These are phyloP conservation scores for Mangifera indica DNA, from an alignment of 345 rosid species.

Conservation along the genomic window DNA sequence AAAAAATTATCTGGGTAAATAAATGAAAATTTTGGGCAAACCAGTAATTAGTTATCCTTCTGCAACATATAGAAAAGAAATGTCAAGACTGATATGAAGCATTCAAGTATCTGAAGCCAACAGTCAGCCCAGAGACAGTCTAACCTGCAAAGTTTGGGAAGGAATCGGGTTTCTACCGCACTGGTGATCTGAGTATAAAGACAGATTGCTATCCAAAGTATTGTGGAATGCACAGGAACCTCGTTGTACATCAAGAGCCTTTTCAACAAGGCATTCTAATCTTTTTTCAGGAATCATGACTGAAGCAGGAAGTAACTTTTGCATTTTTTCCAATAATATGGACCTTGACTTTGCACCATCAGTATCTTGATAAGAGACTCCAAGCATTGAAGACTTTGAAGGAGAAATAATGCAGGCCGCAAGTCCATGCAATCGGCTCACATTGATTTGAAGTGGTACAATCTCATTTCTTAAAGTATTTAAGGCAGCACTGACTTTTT, in stretches of 20 bases:
- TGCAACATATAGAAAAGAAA: not conserved
- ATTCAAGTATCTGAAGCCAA: no score
- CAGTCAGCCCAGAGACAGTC: slow-evolving; percentile 26
- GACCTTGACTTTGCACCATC: slow-evolving; percentile 42
- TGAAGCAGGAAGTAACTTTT: slow-evolving; percentile 62
- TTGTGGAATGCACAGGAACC: slow-evolving; percentile 68
- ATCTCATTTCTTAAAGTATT: slow-evolving; percentile 59
- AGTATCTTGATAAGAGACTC: slow-evolving; percentile 28
- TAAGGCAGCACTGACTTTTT: slow-evolving; percentile 48
- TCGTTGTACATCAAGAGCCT: slow-evolving; percentile 55
- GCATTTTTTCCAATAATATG: slow-evolving; percentile 52
- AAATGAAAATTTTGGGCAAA: not conserved
- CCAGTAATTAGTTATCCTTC: not conserved
- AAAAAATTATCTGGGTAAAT: no score
- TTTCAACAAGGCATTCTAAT: slow-evolving; percentile 73
- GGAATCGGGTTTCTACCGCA: slow-evolving; percentile 70
- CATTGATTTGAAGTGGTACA: slow-evolving; percentile 53
- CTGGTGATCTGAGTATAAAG: slow-evolving; percentile 62
- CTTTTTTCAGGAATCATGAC: slow-evolving; percentile 63
- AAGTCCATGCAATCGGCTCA: slow-evolving; percentile 51
- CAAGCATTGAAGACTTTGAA: slow-evolving; percentile 22
- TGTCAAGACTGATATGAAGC: not conserved
- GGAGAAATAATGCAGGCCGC: slow-evolving; percentile 50
- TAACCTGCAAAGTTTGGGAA: slow-evolving; percentile 65
- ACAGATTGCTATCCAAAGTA: slow-evolving; percentile 52